phyloP scores from a whole-genome alignment of 108 stramenopile genomes.

The Mediolabrus comicus region DNA sequence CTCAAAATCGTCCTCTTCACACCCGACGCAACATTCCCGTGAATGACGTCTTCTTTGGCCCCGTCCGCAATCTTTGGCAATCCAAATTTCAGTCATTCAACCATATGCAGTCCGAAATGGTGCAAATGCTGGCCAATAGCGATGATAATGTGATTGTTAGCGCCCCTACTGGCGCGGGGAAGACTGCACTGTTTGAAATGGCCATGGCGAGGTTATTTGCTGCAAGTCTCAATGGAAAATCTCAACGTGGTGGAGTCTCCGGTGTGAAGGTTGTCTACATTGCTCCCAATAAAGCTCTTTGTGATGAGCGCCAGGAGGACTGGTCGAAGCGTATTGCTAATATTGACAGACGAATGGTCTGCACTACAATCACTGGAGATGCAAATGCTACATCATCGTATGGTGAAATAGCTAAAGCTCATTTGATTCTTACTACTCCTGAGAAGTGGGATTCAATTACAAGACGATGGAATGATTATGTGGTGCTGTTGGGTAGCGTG shows the following conservation, averaged over 20 bases:
- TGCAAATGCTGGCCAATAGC: conserved; percentile 46
- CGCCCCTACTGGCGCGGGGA: conserved; percentile 98
- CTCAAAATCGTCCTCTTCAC: conserved; percentile 52
- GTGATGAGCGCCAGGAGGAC: conserved; percentile 87
- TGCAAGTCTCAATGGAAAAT: conserved; percentile 3
- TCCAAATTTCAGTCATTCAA: conserved; percentile 72
- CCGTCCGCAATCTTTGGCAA: conserved; percentile 56
- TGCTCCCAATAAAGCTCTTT: conserved; percentile 94
- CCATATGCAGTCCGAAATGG: conserved; percentile 76
- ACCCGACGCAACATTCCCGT: conserved; percentile 47
- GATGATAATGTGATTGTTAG: conserved; percentile 94
- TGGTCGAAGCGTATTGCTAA: conserved; percentile 77
- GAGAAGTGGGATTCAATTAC: conserved; percentile 97
- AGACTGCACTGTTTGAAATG: conserved; percentile 95
- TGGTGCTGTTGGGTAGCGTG: conserved; percentile 85
- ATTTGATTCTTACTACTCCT: conserved; percentile 93
- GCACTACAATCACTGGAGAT: conserved; percentile 90
- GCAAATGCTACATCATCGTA: conserved; percentile 54
- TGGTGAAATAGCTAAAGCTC: conserved; percentile 67
- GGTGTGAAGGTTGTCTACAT: conserved; percentile 88
- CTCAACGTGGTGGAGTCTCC: conserved; percentile 38
- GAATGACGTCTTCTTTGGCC: conserved; percentile 49
- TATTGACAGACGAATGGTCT: conserved; percentile 62
- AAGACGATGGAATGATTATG: conserved; percentile 88
- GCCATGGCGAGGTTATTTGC: conserved; percentile 84